phyloP scores from a whole-genome alignment of 176 grass and related monocot genomes.

The Paspalum notatum region DNA sequence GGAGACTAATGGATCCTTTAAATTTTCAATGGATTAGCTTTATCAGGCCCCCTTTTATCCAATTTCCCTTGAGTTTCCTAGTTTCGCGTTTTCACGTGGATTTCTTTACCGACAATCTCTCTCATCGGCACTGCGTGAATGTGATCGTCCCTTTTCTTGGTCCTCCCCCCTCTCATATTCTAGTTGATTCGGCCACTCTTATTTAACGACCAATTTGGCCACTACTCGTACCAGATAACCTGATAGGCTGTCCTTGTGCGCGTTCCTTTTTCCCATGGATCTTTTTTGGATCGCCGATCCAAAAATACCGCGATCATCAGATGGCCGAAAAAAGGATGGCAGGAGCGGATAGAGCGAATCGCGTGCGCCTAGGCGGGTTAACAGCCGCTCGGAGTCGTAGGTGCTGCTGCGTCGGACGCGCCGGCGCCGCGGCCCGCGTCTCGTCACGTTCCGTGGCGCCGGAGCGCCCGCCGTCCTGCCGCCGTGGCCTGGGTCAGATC shows the following conservation, averaged over 20 bases:
- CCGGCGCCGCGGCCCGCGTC: background rate
- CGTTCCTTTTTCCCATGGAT: background rate
- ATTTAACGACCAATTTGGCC: conserved; percentile 14
- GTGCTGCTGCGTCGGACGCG: conserved; percentile 16
- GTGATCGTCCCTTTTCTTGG: background rate
- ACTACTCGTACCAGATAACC: conserved; percentile 19
- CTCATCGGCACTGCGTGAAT: background rate
- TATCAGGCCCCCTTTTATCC: background rate
- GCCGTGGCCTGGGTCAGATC: background rate
- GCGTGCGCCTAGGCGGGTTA: background rate
- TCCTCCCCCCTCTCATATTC: background rate
- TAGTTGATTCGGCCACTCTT: background rate
- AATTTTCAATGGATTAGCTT: background rate
- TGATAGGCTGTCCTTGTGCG: conserved; percentile 10
- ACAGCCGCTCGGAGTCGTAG: conserved; percentile 2
- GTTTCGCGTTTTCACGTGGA: background rate
- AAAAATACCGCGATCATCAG: background rate
- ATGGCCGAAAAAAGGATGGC: background rate
- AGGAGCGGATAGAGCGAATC: conserved; percentile 8
- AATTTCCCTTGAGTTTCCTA: background rate
- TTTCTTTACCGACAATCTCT: background rate
- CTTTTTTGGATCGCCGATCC: background rate
- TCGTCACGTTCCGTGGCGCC: conserved; percentile 8
- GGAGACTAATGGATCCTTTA: too few species aligned
- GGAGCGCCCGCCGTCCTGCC: background rate